Conservation (phyloP, 768 basidiomycete species). For the Kwoniella europaea region DNA sequence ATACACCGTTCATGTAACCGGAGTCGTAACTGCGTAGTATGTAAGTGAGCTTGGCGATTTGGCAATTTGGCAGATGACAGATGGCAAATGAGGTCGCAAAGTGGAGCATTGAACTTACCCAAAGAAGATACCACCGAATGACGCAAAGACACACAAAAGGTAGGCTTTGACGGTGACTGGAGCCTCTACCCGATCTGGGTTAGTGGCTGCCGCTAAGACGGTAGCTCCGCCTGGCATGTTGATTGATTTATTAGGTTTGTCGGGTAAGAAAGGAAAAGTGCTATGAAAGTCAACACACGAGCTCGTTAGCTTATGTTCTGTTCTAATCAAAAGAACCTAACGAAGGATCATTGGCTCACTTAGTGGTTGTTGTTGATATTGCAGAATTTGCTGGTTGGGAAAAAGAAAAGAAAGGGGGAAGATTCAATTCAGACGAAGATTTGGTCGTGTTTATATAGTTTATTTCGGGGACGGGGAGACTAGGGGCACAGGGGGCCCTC, state of each 20-base stretch:
- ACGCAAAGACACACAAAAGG: constrained; percentile 56
- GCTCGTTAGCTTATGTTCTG: neutral
- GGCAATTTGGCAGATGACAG: neutral
- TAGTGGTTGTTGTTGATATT: neutral
- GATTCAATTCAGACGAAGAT: neutral
- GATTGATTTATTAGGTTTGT: neutral
- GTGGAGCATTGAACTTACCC: constrained; percentile 24
- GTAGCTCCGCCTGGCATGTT: constrained; percentile 39
- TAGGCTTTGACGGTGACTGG: constrained; percentile 60
- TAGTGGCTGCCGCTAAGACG: constrained; percentile 35
- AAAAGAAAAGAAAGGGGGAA: neutral
- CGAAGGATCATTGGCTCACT: neutral
- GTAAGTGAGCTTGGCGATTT: neutral
- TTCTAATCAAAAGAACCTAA: neutral
- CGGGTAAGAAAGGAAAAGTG: neutral
- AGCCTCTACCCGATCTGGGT: constrained; percentile 57
- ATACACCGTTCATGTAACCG: constrained; percentile 55
- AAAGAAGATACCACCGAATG: constrained; percentile 58
- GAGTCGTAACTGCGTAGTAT: constrained; percentile 44
- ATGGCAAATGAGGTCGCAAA: neutral
- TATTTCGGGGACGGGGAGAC: neutral
- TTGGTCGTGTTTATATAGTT: neutral
- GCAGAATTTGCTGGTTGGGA: constrained; percentile 1
- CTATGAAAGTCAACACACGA: neutral
- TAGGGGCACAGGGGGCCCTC: neutral